Percentiles rank a stretch among this genome's conserved stretches.
Evolutionary conservation across 176 grass and related monocot species (phyloP).

Genomic region (Hyparrhenia diplandra): DNA sequence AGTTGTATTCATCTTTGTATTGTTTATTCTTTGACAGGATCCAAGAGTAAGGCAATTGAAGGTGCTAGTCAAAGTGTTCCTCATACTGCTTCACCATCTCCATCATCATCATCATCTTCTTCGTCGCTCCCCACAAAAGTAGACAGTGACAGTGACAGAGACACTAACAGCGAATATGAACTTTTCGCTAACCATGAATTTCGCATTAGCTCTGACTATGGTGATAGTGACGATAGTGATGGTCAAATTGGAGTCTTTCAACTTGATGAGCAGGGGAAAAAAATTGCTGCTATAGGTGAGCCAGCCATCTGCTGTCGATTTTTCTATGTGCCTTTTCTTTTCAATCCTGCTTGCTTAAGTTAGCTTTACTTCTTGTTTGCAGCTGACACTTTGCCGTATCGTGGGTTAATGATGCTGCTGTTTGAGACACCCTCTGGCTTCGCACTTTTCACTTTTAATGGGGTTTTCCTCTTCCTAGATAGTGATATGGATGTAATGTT

Average conservation of each 20-base stretch:
- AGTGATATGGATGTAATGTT: neutral
- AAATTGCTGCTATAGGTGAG: neutral
- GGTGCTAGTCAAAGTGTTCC: too few relatives aligned
- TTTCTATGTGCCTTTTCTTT: neutral
- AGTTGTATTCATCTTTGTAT: neutral
- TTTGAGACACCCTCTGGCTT: neutral
- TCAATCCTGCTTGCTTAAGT: neutral
- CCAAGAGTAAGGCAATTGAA: too few relatives aligned
- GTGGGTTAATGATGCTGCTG: neutral
- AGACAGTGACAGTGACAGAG: too few relatives aligned
- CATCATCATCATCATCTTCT: too few relatives aligned
- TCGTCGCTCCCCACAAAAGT: too few relatives aligned
- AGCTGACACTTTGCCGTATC: neutral
- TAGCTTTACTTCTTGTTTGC: neutral
- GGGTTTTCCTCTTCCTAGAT: neutral
- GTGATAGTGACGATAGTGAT: too few relatives aligned
- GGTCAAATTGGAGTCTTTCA: neutral
- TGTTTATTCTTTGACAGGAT: too few relatives aligned
- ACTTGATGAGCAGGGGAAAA: neutral
- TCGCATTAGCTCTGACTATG: too few relatives aligned
- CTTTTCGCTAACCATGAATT: too few relatives aligned
- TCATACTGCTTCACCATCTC: too few relatives aligned
- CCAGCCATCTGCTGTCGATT: neutral
- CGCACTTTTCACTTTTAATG: neutral
- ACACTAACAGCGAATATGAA: too few relatives aligned